Percentiles rank a stretch among this genome's conserved stretches.
phyloP scores from a whole-genome alignment of 352 stramenopile species.

The Globisporangium abappressorium region DNA sequence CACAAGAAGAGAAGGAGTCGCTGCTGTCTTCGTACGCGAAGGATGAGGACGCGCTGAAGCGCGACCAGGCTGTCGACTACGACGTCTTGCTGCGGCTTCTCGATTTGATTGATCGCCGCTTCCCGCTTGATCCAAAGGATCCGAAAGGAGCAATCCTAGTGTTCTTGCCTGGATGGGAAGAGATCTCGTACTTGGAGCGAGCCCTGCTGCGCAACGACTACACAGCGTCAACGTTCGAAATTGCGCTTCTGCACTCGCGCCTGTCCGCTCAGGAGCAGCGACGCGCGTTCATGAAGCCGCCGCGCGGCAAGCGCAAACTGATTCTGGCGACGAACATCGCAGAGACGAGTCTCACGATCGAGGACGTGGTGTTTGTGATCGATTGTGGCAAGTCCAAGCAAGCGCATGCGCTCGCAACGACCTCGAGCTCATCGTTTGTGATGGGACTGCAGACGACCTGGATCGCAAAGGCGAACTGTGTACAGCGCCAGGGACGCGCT shows the following conservation, averaged over 20 bases:
- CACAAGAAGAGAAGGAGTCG: constrained; percentile 30
- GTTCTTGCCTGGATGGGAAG: constrained; percentile 82
- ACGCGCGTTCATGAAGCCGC: constrained; percentile 60
- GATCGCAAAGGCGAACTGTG: constrained; percentile 80
- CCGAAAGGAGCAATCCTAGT: constrained; percentile 75
- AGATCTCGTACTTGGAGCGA: constrained; percentile 79
- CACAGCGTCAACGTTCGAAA: constrained; percentile 52
- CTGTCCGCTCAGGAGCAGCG: constrained; percentile 71
- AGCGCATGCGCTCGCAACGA: constrained; percentile 52
- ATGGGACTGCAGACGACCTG: constrained; percentile 89
- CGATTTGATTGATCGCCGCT: constrained; percentile 52
- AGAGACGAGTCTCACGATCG: constrained; percentile 96
- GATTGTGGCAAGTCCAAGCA: constrained; percentile 86
- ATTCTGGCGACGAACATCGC: constrained; percentile 95
- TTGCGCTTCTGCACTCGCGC: constrained; percentile 72
- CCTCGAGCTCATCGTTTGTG: constrained; percentile 79
- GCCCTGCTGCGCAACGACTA: constrained; percentile 51
- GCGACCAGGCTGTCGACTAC: constrained; percentile 73
- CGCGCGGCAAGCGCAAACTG: constrained; percentile 65
- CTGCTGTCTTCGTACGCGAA: constrained; percentile 56
- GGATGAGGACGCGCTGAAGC: constrained; percentile 52
- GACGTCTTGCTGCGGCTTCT: constrained; percentile 64
- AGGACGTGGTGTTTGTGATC: constrained; percentile 91
- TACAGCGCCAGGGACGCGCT: constrained; percentile 91
- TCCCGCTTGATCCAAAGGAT: constrained; percentile 39